Evolutionary conservation across 129 eudicot species (phyloP).

Genomic region (Centrapalus pauciflorus): DNA sequence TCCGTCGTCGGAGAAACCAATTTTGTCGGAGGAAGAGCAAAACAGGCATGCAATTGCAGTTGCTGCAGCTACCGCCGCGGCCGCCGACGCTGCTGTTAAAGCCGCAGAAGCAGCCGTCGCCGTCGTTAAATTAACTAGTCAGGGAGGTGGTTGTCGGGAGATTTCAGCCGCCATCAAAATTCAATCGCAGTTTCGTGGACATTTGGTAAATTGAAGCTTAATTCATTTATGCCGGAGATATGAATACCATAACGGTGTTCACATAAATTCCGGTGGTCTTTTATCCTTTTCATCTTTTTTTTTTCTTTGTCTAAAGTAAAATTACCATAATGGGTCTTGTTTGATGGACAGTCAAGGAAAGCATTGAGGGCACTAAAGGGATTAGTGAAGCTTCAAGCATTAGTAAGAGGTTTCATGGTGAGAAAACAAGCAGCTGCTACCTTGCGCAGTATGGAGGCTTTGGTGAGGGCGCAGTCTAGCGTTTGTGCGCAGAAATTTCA

Average conservation of each 20-base stretch:
- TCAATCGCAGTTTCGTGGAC: constrained; percentile 68
- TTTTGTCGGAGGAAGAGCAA: constrained; percentile 36
- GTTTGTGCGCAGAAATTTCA: constrained; percentile 53
- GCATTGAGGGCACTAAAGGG: constrained; percentile 86
- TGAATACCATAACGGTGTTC: not conserved
- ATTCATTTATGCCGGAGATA: not conserved
- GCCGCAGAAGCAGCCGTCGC: constrained; percentile 77
- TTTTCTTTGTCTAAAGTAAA: too few relatives aligned
- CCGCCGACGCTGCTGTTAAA: constrained; percentile 79
- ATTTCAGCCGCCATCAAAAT: constrained; percentile 60
- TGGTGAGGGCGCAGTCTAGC: constrained; percentile 73
- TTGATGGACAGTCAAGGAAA: constrained; percentile 56
- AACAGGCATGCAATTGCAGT: constrained; percentile 67
- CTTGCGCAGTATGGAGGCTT: constrained; percentile 70
- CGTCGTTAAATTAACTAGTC: constrained; percentile 64
- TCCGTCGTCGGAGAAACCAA: constrained; percentile 12
- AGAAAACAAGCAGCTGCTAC: constrained; percentile 91
- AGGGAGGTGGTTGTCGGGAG: constrained; percentile 52
- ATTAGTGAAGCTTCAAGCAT: constrained; percentile 83
- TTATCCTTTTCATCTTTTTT: not conserved
- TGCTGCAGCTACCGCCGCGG: constrained; percentile 87
- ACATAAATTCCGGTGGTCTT: not conserved
- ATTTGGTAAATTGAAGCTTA: constrained; percentile 39
- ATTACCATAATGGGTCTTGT: constrained; percentile 12
- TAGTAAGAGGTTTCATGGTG: constrained; percentile 75